Base-by-base conservation (phyloP, 257 asterid species). In the Mentha longifolia region DNA sequence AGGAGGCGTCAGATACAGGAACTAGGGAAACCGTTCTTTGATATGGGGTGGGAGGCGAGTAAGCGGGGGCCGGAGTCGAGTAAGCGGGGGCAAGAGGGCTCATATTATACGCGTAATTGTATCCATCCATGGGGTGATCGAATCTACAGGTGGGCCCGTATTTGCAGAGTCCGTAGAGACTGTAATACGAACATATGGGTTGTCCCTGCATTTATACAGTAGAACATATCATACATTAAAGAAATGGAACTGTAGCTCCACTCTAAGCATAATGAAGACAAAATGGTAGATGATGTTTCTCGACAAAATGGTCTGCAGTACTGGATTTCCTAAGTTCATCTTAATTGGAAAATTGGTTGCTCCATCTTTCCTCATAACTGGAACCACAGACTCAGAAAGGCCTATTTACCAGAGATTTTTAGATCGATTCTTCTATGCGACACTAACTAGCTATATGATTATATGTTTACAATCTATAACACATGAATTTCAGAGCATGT, bases 41-140 rank as follows among this genome's bases (percentile, higher is more conserved):
- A 30, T 82, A 80, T 20, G 74, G 72, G 28, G 67, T n/a, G 9
- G 65, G 39, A 35, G 81, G 68, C 15, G 77, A 37, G 49, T 74
- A 74, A 19, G 83, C 65, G 6, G 78, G 74, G 25, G 67, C n/a
- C 11, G 65, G 37, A 41, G 81, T 65, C 16, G 77, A 37, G 49
- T 74, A 74, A 25, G 83, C 65, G 9, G 78, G 39, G 39, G 39
- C 9, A 35, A 35, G 75, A 72, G 85, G 85, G 58, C 64, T 54
- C 65, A 77, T 7, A 63, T 76, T 61, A 19, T 87, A 81, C 9
- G 73, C 82, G 45, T 85, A 85, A 2, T 82, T 30, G 67, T 81
- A 84, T 42, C 85, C 89, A 2, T 80, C 81, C 87, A 86, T 35
- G 10, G 95, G 95, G 67, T 88, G 95, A 68, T 88, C 95, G 42